Evolutionary conservation across 176 grass and related monocot genomes (phyloP).

Genomic region (Paspalum vaginatum): DNA sequence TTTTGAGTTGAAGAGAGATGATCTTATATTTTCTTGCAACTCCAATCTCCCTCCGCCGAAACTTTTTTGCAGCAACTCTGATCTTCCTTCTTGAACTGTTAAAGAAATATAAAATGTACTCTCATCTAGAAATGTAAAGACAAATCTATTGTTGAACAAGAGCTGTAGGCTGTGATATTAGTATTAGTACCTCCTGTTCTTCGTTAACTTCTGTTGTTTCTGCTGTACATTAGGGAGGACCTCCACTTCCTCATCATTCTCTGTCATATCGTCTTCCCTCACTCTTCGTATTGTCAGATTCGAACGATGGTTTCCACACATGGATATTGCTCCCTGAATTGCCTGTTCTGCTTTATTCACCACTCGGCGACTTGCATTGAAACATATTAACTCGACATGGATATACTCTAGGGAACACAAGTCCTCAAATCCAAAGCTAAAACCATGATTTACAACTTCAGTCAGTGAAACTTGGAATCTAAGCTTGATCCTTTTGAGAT

Average conservation of each 20-base stretch:
- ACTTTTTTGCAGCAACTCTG: neutral
- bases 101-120: neutral
- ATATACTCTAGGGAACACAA: neutral
- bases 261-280: neutral
- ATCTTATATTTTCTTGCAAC: neutral
- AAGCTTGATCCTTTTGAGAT: neutral
- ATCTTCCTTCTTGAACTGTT: neutral
- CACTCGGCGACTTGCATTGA: neutral
- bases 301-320: neutral
- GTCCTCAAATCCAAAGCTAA: neutral
- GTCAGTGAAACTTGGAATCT: constrained; percentile 1
- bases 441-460: neutral
- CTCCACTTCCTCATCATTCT: no score
- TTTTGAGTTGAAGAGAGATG: neutral
- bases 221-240: no score
- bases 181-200: neutral
- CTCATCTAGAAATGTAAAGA: neutral
- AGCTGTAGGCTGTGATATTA: neutral
- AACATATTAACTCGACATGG: constrained; percentile 20
- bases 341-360: neutral
- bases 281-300: neutral
- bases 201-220: neutral
- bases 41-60: neutral
- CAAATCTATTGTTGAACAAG: neutral
- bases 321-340: neutral